Evolutionary conservation across 2,329 filamentous ascomycete genomes (phyloP), one percentile per base, ranked within the genome.

Genomic region (Ophidiomyces ophidiicola): DNA sequence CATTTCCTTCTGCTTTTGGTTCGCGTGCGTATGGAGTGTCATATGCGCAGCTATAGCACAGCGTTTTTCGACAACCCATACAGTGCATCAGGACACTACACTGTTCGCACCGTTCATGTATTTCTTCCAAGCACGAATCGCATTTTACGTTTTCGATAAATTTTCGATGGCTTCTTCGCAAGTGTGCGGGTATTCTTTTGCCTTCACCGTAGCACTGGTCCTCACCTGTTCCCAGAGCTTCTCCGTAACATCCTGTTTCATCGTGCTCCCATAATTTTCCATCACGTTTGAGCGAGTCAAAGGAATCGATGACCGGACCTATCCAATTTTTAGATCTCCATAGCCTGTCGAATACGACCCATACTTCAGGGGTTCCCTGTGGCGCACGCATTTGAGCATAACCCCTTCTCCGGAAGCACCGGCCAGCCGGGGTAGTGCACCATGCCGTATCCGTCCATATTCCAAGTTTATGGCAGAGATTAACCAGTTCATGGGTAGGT

Each of bases 371-470:
- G 12, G 68, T 68, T 30, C 69, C 69, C 34, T 71, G 69, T 0
- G 69, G 68, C 35, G 67, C 68, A 36, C 71, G 63, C 53, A 70
- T 69, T 7, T 67, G 64, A 36, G 73, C 70, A 53, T 76, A 76
- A 21, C 72, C 70, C 44, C 70, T 66, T 45, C 72, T 56, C 40
- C 72, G 61, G 46, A 68, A 71, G 50, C 72, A 76, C 44, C 72
- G 59, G 20, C 67, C 67, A 10, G 69, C 72, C 1, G 71, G 71
- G 3, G 69, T 74, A 11, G 72, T 71, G 50, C 72, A 76, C 72
- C 72, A 75, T 17, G 70, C 70, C 3, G 72, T 74, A 53, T 76
- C 72, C 3, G 71, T 75, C 71, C 71, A 76, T 36, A 76, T 74
- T 1, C 68, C 69, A 19, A 76, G 53, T 39, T 70, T 67, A 46